These are phyloP conservation scores for Capsicum baccatum DNA, from an alignment of 257 asterid genomes.

Conservation along the genomic window DNA sequence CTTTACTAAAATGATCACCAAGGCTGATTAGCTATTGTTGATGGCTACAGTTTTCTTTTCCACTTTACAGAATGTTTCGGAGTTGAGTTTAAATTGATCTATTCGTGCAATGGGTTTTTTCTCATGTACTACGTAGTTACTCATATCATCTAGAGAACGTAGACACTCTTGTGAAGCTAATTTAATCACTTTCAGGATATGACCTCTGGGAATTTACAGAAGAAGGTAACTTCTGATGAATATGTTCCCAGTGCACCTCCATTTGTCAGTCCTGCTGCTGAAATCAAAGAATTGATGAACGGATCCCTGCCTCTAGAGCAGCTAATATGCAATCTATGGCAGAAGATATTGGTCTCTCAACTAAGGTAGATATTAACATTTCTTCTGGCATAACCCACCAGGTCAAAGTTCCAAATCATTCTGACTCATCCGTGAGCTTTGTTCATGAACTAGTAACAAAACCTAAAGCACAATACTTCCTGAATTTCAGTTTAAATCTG, in stretches of 20 bases:
- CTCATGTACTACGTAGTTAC: neutral
- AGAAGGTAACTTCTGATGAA: constrained; percentile 42
- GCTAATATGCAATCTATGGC: constrained; percentile 28
- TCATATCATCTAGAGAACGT: neutral
- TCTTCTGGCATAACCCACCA: constrained; percentile 35
- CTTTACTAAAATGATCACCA: too few relatives aligned
- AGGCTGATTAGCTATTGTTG: constrained; percentile 8
- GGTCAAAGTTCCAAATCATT: constrained; percentile 30
- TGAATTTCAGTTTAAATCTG: constrained; percentile 11
- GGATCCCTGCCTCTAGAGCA: constrained; percentile 34
- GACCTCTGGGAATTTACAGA: constrained; percentile 35
- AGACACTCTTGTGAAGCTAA: neutral
- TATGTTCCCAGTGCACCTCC: constrained; percentile 64
- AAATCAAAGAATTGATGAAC: constrained; percentile 42
- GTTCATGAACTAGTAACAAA: constrained; percentile 24
- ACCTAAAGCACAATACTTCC: constrained; percentile 10
- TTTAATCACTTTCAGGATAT: constrained; percentile 38
- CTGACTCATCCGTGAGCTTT: constrained; percentile 46
- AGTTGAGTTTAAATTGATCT: constrained; percentile 14
- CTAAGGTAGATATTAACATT: constrained; percentile 30
- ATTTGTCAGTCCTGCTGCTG: constrained; percentile 45
- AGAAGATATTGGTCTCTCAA: constrained; percentile 33
- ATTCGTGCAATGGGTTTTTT: neutral
- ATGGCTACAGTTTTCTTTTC: neutral
- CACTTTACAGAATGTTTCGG: neutral